A percentile compares a stretch with the other conserved stretches of the same genome.
Conservation (phyloP, 1,284 basidiomycete genomes). For the Fomes fomentarius region DNA sequence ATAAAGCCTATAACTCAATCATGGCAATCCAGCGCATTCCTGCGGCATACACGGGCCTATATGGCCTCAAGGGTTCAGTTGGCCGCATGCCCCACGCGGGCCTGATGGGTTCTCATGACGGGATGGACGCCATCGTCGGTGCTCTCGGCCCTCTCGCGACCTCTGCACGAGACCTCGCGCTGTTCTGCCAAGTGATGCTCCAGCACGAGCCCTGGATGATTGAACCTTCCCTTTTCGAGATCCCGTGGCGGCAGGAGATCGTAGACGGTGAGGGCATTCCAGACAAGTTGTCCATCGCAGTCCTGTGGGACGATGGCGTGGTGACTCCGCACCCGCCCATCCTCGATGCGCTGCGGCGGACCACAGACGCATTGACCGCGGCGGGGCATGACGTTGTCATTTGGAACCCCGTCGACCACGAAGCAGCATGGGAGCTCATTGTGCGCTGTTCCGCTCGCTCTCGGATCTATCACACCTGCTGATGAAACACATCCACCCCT, state of each 20-base stretch:
- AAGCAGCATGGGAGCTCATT: constrained; percentile 52
- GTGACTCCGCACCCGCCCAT: constrained; percentile 60
- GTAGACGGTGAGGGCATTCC: constrained; percentile 44
- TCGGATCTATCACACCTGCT: constrained; percentile 17
- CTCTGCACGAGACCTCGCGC: constrained; percentile 53
- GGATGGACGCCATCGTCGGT: constrained; percentile 56
- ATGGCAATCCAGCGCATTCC: constrained; percentile 42
- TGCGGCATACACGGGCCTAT: constrained; percentile 53
- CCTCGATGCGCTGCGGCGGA: constrained; percentile 45
- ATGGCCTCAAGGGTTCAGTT: constrained; percentile 57
- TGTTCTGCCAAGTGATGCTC: constrained; percentile 57
- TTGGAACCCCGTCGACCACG: constrained; percentile 51
- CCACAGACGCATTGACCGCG: constrained; percentile 45
- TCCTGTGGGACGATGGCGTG: constrained; percentile 59
- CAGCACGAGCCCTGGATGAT: constrained; percentile 54
- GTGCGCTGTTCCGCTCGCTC: constrained; percentile 37
- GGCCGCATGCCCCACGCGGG: constrained; percentile 54
- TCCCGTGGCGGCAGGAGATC: constrained; percentile 53
- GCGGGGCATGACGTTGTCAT: constrained; percentile 58
- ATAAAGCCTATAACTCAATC: constrained; percentile 12
- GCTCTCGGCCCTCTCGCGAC: constrained; percentile 56
- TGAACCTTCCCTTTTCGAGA: constrained; percentile 55
- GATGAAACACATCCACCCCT: constrained; percentile 9
- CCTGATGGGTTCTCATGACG: constrained; percentile 52
- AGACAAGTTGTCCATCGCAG: constrained; percentile 50